Evolutionary conservation across 2,329 filamentous ascomycete species (phyloP), one percentile per base, ranked within the genome.

Genomic region (Ceratocystis lukuohia): DNA sequence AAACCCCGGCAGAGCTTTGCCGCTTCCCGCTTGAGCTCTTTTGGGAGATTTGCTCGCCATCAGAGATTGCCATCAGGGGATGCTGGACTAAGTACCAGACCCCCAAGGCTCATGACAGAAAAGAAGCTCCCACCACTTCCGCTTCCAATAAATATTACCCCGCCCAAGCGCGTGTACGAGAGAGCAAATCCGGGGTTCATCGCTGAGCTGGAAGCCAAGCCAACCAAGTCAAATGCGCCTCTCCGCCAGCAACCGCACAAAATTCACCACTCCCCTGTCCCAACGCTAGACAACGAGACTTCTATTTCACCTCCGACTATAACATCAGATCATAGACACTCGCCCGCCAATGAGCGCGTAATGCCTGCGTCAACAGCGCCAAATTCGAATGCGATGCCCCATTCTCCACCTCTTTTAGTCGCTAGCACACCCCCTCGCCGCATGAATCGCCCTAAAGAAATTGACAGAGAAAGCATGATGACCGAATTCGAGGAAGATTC

Each of bases 401-500:
- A 22, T 46, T 46, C 50, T 25, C 12, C 62, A 4, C 48, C 48
- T 12, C 48, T 7, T 22, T 12, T 30, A 57, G 10, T 6, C 3
- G 10, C 25, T 25, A n/a, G 25, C 7, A 33, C 53, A 33, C 53
- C 8, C 15, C 57, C 12, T 46, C 65, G 46, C 45, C 33, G 44
- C 20, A 20, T 12, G 56, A 45, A 48, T 25, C 68, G 61, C 64
- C 33, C 37, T 65, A 56, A 64, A 62, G 59, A 69, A 69, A 46
- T 71, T 73, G 8, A 75, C 74, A 25, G 67, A 3, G 76, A 79
- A 66, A 79, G 81, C 72, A 75, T 78, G 66, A 74, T 81, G 69
- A 79, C 80, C 7, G 77, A 84, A 72, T 80, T 83, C 67, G 80
- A 83, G 68, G 78, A 83, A 73, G 78, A 81, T 70, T 74, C 77